phyloP scores from a whole-genome alignment of 2,329 filamentous ascomycete genomes.

The Colletotrichum sp. region DNA sequence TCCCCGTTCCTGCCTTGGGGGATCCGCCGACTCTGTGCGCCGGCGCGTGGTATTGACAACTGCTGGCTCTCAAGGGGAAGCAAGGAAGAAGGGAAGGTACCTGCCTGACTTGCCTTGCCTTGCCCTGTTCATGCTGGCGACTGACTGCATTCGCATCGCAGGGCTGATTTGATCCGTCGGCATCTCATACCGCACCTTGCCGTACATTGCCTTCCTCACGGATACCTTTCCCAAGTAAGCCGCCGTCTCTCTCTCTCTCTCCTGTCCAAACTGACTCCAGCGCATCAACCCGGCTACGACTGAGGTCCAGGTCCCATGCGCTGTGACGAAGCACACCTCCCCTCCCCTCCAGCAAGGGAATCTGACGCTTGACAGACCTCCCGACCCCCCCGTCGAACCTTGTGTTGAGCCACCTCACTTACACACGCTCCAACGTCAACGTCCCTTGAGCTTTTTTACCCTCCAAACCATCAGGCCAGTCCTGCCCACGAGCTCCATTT shows the following conservation, averaged over 20 bases:
- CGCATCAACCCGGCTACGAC: neutral
- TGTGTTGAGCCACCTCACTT: neutral
- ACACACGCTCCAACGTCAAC: neutral
- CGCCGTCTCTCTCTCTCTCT: neutral
- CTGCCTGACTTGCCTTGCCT: neutral
- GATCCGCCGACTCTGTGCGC: neutral
- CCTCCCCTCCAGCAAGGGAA: neutral
- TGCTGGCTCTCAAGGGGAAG: neutral
- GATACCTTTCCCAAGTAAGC: neutral
- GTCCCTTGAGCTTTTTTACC: neutral
- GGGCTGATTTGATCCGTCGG: neutral
- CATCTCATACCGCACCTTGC: neutral
- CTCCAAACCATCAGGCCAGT: neutral
- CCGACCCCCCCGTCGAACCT: neutral
- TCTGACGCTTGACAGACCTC: neutral
- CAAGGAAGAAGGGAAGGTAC: neutral
- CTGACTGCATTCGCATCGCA: neutral
- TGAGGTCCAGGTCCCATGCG: neutral
- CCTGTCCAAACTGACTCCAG: neutral
- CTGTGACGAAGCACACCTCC: neutral
- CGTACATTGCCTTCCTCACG: neutral
- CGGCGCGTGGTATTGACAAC: neutral
- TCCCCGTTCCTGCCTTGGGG: neutral
- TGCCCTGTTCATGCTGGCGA: neutral
- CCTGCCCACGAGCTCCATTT: neutral